Evolutionary conservation across 1,139 yeast genomes (phyloP).

Genomic region (Geotrichum macrosporum): DNA sequence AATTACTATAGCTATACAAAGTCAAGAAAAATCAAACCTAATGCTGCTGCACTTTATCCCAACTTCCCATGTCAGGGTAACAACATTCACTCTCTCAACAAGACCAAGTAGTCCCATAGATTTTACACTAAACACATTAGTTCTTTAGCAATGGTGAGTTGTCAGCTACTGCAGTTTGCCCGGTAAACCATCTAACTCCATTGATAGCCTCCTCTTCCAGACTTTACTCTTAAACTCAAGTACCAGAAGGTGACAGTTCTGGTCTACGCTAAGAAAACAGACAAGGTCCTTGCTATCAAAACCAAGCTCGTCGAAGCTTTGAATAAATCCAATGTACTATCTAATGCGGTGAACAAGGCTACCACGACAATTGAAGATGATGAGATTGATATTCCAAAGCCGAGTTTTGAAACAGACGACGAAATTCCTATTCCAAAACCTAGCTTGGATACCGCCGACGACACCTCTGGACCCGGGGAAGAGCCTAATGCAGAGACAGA

Average conservation of each 20-base stretch:
- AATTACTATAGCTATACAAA: too few species aligned
- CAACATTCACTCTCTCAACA: not conserved
- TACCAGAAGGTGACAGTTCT: constrained; percentile 11
- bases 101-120: too few species aligned
- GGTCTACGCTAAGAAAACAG: constrained; percentile 14
- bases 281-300: constrained; percentile 4
- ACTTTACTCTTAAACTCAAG: constrained; percentile 14
- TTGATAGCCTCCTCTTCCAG: constrained; percentile 4
- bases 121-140: too few species aligned
- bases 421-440: constrained; percentile 14
- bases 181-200: not conserved
- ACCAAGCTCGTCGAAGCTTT: constrained; percentile 6
- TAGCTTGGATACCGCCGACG: constrained; percentile 1
- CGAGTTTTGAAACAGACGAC: constrained; percentile 9
- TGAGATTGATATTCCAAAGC: constrained; percentile 10
- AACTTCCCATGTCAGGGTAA: not conserved
- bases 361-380: not conserved
- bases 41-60: too few species aligned
- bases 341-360: not conserved
- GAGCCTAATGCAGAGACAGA: not conserved
- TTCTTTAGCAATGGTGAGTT: not conserved
- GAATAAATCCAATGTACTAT: constrained; percentile 13
- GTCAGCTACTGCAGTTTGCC: not conserved
- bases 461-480: too few species aligned
- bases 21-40: too few species aligned